These are phyloP conservation scores for Colletotrichum sp. DNA, from an alignment of 2,329 filamentous ascomycete species.

Conservation along the genomic window DNA sequence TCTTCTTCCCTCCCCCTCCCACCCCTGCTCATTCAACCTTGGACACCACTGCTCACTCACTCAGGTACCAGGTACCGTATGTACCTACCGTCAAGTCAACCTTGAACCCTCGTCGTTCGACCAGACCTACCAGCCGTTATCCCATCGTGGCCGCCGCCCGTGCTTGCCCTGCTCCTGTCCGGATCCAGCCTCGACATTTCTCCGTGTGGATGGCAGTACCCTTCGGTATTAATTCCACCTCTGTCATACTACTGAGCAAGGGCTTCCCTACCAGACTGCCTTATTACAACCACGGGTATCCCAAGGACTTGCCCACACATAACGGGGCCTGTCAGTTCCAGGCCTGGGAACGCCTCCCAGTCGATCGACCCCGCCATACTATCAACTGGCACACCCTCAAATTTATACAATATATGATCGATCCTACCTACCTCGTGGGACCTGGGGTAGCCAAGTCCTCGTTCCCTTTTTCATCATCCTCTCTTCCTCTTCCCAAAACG, in stretches of 20 bases:
- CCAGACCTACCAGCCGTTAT: constrained; percentile 7
- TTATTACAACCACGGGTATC: constrained; percentile 32
- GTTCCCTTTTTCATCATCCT: constrained; percentile 23
- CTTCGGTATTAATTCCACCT: constrained; percentile 54
- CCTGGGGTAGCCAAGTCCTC: constrained; percentile 26
- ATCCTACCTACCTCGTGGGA: constrained; percentile 29
- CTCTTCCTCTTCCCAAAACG: constrained; percentile 30
- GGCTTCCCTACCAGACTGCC: constrained; percentile 41
- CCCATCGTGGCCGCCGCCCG: constrained; percentile 31
- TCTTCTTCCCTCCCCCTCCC: neutral
- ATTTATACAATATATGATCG: constrained; percentile 41
- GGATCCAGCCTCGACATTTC: constrained; percentile 52
- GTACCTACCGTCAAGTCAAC: neutral
- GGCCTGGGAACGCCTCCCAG: constrained; percentile 33
- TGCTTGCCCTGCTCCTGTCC: constrained; percentile 46
- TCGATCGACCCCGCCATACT: constrained; percentile 45
- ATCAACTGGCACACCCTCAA: constrained; percentile 39
- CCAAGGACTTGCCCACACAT: constrained; percentile 42
- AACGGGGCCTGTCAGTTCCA: constrained; percentile 43
- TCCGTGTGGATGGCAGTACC: constrained; percentile 47
- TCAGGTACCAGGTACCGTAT: constrained; percentile 43
- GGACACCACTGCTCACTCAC: constrained; percentile 32
- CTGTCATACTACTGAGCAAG: constrained; percentile 47
- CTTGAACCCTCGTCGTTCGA: constrained; percentile 7
- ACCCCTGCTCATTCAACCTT: neutral